phyloP scores from a whole-genome alignment of 345 rosid genomes.

The Physaria fendleri region DNA sequence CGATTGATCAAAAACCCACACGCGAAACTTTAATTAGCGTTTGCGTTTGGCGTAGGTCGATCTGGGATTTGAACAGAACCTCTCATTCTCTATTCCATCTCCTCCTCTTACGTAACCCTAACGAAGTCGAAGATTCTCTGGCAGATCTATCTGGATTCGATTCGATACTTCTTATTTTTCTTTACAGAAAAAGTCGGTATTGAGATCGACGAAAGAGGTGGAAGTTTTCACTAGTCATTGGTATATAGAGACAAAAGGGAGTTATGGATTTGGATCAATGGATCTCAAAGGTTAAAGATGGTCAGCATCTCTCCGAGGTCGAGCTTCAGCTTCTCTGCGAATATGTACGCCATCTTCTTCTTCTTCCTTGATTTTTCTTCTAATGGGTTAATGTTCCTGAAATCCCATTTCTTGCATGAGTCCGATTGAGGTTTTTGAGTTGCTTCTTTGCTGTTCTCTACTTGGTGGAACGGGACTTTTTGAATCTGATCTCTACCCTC shows the following conservation, averaged over 20 bases:
- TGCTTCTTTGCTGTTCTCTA: neutral
- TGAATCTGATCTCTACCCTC: conserved; percentile 11
- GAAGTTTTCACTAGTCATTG: neutral
- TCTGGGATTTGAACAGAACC: conserved; percentile 18
- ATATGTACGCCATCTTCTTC: conserved; percentile 43
- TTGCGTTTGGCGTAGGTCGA: conserved; percentile 27
- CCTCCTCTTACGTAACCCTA: conserved; percentile 27
- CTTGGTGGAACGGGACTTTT: conserved; percentile 4
- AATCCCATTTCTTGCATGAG: neutral
- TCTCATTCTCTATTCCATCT: conserved; percentile 18
- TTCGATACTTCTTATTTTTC: neutral
- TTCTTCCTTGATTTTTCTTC: conserved; percentile 6
- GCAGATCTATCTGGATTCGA: conserved; percentile 26
- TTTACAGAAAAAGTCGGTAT: conserved; percentile 1
- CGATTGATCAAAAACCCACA: neutral
- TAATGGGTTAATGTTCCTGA: neutral
- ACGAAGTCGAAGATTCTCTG: conserved; percentile 19
- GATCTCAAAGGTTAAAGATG: conserved; percentile 93
- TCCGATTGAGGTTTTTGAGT: neutral
- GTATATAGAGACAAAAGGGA: neutral
- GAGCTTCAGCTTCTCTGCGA: conserved; percentile 99
- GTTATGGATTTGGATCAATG: conserved; percentile 98
- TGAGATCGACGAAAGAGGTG: conserved; percentile 13
- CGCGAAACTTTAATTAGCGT: conserved; percentile 14
- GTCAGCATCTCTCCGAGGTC: conserved; percentile 86